Evolutionary conservation across 768 basidiomycete species (phyloP), one percentile per base, ranked within the genome.

Genomic region (Calvatia gigantea): DNA sequence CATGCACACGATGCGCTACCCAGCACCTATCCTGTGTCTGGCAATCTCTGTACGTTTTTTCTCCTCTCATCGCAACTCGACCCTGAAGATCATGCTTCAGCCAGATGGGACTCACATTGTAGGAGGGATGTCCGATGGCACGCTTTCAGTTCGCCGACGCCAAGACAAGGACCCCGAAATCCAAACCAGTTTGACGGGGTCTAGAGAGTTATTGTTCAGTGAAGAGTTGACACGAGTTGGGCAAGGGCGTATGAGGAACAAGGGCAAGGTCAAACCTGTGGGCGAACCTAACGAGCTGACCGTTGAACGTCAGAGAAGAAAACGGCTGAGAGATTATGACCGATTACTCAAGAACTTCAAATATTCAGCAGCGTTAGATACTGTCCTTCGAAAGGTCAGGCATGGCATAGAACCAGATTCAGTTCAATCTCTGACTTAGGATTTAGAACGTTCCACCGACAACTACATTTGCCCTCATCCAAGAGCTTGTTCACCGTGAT

Each of bases 1-100:
- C 32, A 86, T 97, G 12, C 97, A 99, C 65, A 98, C 97, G 3
- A 98, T 99, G 93, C 87, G 97, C 42, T 98, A 98, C 70, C 91
- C 96, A 4, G 93, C 94, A 4, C 92, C 94, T 4, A 71, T 99
- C 1, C 77, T 99, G 15, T 92, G 87, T 65, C 75, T 98, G 39
- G 94, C 94, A 14, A 79, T 98, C 43, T 98, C 96, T 57, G 95
- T 96, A 39, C 9, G 70, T 64, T 87, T 76, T 5, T 35, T 25
- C 50, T 19, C 33, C 46, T 29, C 11, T 35, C 15, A 23, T 51
- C 45, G 44, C 5, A 37, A 2, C 51, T 31, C 25, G 28, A 23
- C n/a, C 37, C 52, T 31, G 58, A 66, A n/a, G 56, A 47, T 23
- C 19, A 38, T 52, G 41, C 4, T 44, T 15, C 62, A 98, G 94